Evolutionary conservation across 2,329 filamentous ascomycete genomes (phyloP), one percentile per base, ranked within the genome.

Genomic region (Pyrenochaeta sp.): DNA sequence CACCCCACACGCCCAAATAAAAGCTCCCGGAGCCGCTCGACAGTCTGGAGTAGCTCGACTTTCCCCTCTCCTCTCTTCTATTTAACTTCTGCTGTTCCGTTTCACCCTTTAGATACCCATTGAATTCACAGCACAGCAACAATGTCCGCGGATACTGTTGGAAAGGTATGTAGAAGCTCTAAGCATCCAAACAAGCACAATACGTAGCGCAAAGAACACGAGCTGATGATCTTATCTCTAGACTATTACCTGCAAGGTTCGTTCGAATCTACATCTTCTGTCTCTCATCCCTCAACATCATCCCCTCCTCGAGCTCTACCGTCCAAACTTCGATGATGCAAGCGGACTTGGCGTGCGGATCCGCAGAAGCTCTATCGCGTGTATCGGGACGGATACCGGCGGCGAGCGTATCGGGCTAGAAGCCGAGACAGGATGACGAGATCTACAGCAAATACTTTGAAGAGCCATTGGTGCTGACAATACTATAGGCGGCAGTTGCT

Each of bases 211-310:
- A 40, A 46, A 39, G 42, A 48, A 44, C 34, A 24, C 30, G 15
- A 47, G 44, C 64, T 66, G 46, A 66, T 57, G 25, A 46, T 54
- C n/a, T 28, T 7, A 19, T 12, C 72, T 43, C 40, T 46, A 97
- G 92, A 92, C 91, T 72, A 97, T 97, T 78, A 96, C 90, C 73
- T 97, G 93, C 88, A 94, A 95, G 82, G 85, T 86, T 96, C 92
- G 54, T 92, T 90, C 61, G 89, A 92, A 86, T 22, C 36, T 10
- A 43, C 61, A 49, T 51, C 22, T 30, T 52, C 50, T 39, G 37
- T 50, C 40, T 39, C 39, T 50, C 40, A 40, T 53, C 66, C 49
- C 64, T 47, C 40, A 4, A 25, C n/a, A 39, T 22, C 13, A 59
- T 56, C 50, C 27, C 47, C 37, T 19, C 19, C 40, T 8, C 39